Percentiles rank a stretch among this genome's conserved stretches.
Evolutionary conservation across 495 filamentous ascomycete species (phyloP).

Genomic region (Aspergillus cavernicola): DNA sequence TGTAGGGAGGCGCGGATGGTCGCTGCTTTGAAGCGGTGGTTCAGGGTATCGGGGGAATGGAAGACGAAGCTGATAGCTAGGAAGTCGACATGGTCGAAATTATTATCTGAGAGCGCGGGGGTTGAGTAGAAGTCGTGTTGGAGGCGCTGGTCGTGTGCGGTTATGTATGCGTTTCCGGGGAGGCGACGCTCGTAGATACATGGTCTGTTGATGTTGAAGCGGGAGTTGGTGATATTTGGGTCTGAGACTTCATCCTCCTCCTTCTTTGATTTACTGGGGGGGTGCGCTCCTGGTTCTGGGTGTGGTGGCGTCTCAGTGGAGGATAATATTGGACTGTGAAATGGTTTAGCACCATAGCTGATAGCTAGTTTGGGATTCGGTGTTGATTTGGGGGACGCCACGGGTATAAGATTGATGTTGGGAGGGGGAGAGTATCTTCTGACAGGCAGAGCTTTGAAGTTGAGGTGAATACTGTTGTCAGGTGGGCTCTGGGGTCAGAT

Average conservation of each 20-base stretch:
- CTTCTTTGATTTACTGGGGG: neutral
- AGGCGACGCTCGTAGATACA: slow-evolving; percentile 50
- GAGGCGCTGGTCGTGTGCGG: slow-evolving; percentile 47
- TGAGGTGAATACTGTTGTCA: slow-evolving; percentile 2
- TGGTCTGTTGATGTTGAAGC: slow-evolving; percentile 41
- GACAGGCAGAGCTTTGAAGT: neutral
- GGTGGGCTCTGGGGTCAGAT: neutral
- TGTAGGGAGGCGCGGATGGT: slow-evolving; percentile 39
- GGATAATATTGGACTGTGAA: slow-evolving; percentile 1
- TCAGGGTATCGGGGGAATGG: slow-evolving; percentile 37
- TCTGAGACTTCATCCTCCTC: too few relatives aligned
- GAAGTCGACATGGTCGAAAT: slow-evolving; percentile 47
- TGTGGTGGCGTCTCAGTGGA: neutral
- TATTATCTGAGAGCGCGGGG: slow-evolving; percentile 34
- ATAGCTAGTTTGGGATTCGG: neutral
- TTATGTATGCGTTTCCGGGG: slow-evolving; percentile 48
- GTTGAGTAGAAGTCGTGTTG: slow-evolving; percentile 50
- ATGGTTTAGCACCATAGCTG: slow-evolving; percentile 9
- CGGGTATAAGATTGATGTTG: too few relatives aligned
- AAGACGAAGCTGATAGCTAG: slow-evolving; percentile 50
- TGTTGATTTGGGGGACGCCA: too few relatives aligned
- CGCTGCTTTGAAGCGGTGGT: slow-evolving; percentile 48
- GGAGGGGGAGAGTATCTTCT: neutral
- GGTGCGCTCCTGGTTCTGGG: neutral
- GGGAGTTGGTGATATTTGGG: slow-evolving; percentile 40